phyloP scores from a whole-genome alignment of 495 filamentous ascomycete species.

The Penicillium coffeae region DNA sequence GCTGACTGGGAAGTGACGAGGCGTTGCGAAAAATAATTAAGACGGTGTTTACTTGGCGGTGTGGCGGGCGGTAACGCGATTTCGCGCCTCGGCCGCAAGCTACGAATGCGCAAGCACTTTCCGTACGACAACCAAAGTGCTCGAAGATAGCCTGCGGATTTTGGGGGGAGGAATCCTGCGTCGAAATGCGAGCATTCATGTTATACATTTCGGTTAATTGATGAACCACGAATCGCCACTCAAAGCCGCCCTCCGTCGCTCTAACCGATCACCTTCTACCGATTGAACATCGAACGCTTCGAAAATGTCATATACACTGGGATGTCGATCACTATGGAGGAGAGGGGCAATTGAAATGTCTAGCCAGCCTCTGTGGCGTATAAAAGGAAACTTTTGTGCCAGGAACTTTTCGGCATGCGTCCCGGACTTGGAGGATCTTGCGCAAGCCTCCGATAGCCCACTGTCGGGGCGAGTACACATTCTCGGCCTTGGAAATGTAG shows the following conservation, averaged over 20 bases:
- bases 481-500: slow-evolving; percentile 55
- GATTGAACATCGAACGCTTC: slow-evolving; percentile 6
- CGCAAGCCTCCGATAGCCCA: slow-evolving; percentile 19
- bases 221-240: neutral
- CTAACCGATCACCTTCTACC: neutral
- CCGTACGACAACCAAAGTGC: too few relatives aligned
- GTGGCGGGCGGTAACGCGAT: neutral
- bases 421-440: slow-evolving; percentile 27
- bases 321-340: slow-evolving; percentile 38
- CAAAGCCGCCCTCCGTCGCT: neutral
- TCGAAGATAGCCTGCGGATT: too few relatives aligned
- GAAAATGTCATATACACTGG: slow-evolving; percentile 37
- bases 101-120: too few relatives aligned
- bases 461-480: slow-evolving; percentile 54
- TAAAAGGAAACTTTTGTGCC: neutral
- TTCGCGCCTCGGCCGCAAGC: neutral
- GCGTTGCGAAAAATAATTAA: slow-evolving; percentile 23
- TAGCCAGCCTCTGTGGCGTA: slow-evolving; percentile 5
- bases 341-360: slow-evolving; percentile 22
- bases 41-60: slow-evolving; percentile 12
- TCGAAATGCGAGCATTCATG: too few relatives aligned
- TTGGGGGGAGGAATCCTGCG: too few relatives aligned
- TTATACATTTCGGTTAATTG: neutral
- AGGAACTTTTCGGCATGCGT: slow-evolving; percentile 31
- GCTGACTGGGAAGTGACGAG: neutral